A percentile compares a stretch with the other conserved stretches of the same genome.
Evolutionary conservation across 805 yeast genomes (phyloP).

Genomic region (Pichia scutulata): DNA sequence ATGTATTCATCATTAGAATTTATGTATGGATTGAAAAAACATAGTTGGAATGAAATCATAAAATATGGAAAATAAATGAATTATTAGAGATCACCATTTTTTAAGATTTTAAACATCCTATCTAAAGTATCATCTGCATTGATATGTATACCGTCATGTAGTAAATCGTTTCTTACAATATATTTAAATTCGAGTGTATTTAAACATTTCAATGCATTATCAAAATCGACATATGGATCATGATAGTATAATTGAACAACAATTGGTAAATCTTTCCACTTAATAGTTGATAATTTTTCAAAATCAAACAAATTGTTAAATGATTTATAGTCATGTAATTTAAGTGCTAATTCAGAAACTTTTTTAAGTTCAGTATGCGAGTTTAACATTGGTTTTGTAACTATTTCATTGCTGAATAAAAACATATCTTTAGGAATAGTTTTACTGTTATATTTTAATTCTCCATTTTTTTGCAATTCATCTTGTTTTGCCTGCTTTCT

Average conservation of each 20-base stretch:
- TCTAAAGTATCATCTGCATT: background rate
- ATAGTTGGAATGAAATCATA: background rate
- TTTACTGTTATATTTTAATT: background rate
- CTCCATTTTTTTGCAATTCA: background rate
- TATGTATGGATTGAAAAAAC: background rate
- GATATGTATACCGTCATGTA: background rate
- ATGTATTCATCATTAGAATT: background rate
- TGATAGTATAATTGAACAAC: background rate
- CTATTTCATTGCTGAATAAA: conserved; percentile 19
- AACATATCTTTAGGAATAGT: conserved; percentile 3
- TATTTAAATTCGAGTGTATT: background rate
- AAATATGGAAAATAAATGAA: background rate
- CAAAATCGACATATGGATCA: background rate
- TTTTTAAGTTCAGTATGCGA: background rate
- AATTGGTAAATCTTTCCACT: background rate
- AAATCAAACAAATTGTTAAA: background rate
- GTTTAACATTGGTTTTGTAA: background rate
- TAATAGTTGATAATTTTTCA: background rate
- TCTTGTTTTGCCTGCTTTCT: conserved; percentile 12
- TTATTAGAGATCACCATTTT: background rate
- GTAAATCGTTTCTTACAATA: background rate
- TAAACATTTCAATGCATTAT: background rate
- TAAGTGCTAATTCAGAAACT: conserved; percentile 21
- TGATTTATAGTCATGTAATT: background rate
- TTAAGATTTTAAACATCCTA: background rate